phyloP scores from a whole-genome alignment of 2,329 filamentous ascomycete genomes.

The Erysiphe neolycopersici region DNA sequence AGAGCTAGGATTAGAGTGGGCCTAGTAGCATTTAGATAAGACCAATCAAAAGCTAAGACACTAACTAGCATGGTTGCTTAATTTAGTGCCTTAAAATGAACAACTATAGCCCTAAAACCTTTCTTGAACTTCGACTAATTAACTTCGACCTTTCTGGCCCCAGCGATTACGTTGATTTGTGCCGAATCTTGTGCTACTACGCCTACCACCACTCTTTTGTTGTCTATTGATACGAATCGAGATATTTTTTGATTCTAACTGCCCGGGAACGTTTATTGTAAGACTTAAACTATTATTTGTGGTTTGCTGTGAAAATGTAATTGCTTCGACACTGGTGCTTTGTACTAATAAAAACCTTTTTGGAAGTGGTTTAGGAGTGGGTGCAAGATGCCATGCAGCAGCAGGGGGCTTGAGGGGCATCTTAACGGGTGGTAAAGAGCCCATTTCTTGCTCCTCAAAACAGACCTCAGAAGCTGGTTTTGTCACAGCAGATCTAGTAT shows the following conservation, averaged over 20 bases:
- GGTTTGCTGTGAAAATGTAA: constrained; percentile 16
- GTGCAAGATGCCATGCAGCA: constrained; percentile 33
- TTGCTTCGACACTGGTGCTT: constrained; percentile 20
- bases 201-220: constrained; percentile 12
- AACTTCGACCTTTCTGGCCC: constrained; percentile 9
- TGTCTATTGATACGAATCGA: constrained; percentile 12
- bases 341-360: constrained; percentile 22
- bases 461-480: constrained; percentile 54
- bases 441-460: constrained; percentile 59
- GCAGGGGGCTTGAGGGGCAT: constrained; percentile 36
- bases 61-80: too few relatives aligned
- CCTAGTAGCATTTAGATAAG: too few relatives aligned
- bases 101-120: too few relatives aligned
- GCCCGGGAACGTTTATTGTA: constrained; percentile 21
- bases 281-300: constrained; percentile 16
- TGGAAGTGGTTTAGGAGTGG: constrained; percentile 26
- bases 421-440: constrained; percentile 43
- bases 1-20: too few relatives aligned
- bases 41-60: too few relatives aligned
- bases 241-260: constrained; percentile 17
- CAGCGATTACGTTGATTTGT: constrained; percentile 3
- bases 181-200: constrained; percentile 9
- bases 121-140: too few relatives aligned
- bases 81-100: too few relatives aligned
- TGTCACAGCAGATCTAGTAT: constrained; percentile 23